Evolutionary conservation across 129 eudicot species (phyloP).

Genomic region (Logfia minima): DNA sequence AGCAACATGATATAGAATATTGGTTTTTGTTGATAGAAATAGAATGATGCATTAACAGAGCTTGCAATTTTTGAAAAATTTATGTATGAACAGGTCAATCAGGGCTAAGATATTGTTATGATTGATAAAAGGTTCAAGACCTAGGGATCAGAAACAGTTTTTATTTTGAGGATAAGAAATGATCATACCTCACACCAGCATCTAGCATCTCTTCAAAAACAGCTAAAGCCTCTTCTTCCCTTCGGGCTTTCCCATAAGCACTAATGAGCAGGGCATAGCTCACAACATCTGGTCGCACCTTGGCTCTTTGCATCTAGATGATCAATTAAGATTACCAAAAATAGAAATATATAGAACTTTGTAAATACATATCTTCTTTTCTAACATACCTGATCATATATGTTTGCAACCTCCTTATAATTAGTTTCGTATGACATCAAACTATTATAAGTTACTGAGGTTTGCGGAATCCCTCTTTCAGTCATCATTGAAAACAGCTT

Average conservation of each 20-base stretch:
- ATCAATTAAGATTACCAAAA: background rate
- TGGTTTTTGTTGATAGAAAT: background rate
- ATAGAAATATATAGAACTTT: background rate
- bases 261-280: slow-evolving; percentile 84
- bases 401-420: slow-evolving; percentile 82
- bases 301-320: slow-evolving; percentile 88
- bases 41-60: background rate
- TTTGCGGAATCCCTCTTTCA: slow-evolving; percentile 66
- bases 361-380: background rate
- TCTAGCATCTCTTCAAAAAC: slow-evolving; percentile 99
- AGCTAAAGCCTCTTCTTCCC: slow-evolving; percentile 96
- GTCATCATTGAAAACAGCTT: slow-evolving; percentile 67
- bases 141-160: background rate
- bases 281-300: slow-evolving; percentile 85
- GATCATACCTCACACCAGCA: slow-evolving; percentile 93
- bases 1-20: background rate
- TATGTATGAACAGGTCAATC: background rate
- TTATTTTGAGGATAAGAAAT: background rate
- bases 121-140: slow-evolving; percentile 3
- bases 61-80: background rate
- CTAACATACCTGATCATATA: slow-evolving; percentile 74
- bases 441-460: slow-evolving; percentile 86
- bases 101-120: too few species aligned
- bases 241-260: slow-evolving; percentile 96
- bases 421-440: slow-evolving; percentile 82